A percentile compares a stretch with the other conserved stretches of the same genome.
phyloP scores from a whole-genome alignment of 176 grass and related monocot genomes.

The maize (Zea mays) region DNA sequence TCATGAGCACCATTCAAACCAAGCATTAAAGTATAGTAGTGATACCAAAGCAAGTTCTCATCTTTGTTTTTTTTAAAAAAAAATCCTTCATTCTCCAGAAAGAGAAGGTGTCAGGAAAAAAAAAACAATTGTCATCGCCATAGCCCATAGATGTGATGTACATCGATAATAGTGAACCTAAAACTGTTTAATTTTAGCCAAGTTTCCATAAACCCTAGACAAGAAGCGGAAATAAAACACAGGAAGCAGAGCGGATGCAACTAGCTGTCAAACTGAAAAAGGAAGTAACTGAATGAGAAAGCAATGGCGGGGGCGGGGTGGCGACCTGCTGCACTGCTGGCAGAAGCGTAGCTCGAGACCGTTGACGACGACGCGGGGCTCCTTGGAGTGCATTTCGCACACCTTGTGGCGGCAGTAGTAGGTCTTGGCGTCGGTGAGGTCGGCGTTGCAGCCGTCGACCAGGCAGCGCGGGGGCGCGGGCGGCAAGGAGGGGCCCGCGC shows the following conservation, averaged over 20 bases:
- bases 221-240: neutral
- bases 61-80: neutral
- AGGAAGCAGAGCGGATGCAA: constrained; percentile 14
- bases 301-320: no score
- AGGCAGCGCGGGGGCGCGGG: constrained; percentile 64
- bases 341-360: constrained; percentile 96
- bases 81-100: neutral
- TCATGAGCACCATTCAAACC: constrained; percentile 28
- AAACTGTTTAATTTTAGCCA: neutral
- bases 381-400: constrained; percentile 75
- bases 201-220: constrained; percentile 5
- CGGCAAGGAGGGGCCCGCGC: constrained; percentile 22
- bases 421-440: constrained; percentile 72
- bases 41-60: neutral
- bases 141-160: neutral
- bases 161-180: neutral
- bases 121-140: neutral
- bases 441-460: constrained; percentile 85
- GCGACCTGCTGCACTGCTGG: constrained; percentile 66
- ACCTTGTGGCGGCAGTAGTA: constrained; percentile 97
- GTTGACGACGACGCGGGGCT: constrained; percentile 62
- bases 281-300: neutral
- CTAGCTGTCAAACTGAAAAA: neutral
- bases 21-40: constrained; percentile 23
- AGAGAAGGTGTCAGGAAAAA: neutral